Evolutionary conservation across 345 rosid species (phyloP).

Genomic region (Geranium brycei): DNA sequence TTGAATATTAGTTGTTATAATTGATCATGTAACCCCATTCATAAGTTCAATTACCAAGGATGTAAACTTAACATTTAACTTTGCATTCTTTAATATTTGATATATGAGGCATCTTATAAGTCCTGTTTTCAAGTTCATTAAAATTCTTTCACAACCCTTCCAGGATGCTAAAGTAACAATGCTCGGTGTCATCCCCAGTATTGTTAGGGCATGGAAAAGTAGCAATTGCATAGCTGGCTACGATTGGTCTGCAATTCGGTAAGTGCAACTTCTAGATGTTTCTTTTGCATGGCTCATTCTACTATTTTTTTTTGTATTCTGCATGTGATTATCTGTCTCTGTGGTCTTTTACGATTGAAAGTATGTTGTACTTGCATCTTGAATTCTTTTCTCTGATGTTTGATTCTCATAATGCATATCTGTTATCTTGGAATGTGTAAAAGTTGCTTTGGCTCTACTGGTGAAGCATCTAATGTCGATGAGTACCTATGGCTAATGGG

Average conservation of each 20-base stretch:
- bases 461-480: slow-evolving; percentile 91
- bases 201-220: slow-evolving; percentile 83
- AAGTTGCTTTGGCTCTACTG: slow-evolving; percentile 92
- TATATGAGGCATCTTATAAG: background rate
- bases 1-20: too few species aligned
- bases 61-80: background rate
- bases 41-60: background rate
- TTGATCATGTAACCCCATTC: too few species aligned
- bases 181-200: slow-evolving; percentile 97
- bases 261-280: slow-evolving; percentile 12
- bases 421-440: slow-evolving; percentile 15
- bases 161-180: slow-evolving; percentile 88
- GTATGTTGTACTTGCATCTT: background rate
- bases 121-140: background rate
- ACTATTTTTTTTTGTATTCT: background rate
- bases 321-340: background rate
- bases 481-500: slow-evolving; percentile 97
- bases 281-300: too few species aligned
- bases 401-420: slow-evolving; percentile 1
- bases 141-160: slow-evolving; percentile 13
- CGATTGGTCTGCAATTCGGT: slow-evolving; percentile 98
- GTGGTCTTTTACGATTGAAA: too few species aligned
- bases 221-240: slow-evolving; percentile 48
- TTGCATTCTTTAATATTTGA: background rate
- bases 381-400: slow-evolving; percentile 1